Percentiles rank a stretch among this genome's conserved stretches.
Conservation (phyloP, 2,329 filamentous ascomycete species). For the Elsinoe batatas region DNA sequence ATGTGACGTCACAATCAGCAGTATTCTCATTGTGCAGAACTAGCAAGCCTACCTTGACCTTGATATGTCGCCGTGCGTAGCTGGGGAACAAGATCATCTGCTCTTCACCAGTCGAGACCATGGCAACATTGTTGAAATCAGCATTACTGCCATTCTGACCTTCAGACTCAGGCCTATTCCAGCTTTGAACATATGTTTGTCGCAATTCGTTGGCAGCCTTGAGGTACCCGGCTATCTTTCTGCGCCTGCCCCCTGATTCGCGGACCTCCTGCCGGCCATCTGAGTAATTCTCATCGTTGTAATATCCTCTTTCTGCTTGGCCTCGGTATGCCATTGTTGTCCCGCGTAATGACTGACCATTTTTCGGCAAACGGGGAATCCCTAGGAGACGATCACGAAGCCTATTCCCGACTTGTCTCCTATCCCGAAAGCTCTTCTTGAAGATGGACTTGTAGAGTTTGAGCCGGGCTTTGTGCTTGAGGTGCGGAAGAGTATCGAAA, state of each 20-base stretch:
- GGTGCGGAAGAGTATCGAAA: constrained; percentile 61
- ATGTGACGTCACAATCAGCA: constrained; percentile 8
- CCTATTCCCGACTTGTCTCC: constrained; percentile 9
- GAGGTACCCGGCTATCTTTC: constrained; percentile 64
- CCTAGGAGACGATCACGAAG: constrained; percentile 1
- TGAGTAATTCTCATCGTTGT: constrained; percentile 26
- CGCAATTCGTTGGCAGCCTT: constrained; percentile 63
- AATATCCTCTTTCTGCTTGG: constrained; percentile 20
- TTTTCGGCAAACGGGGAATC: constrained; percentile 22
- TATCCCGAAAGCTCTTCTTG: constrained; percentile 43
- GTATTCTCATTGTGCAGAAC: constrained; percentile 19
- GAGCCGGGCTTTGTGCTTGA: constrained; percentile 63
- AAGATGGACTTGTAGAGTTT: constrained; percentile 67
- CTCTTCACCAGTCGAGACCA: constrained; percentile 69
- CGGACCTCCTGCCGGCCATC: constrained; percentile 30
- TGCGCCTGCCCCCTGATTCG: constrained; percentile 62
- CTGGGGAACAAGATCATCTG: constrained; percentile 94
- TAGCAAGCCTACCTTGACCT: constrained; percentile 18
- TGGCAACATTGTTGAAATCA: constrained; percentile 75
- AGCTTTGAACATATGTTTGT: constrained; percentile 53
- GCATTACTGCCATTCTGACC: constrained; percentile 51
- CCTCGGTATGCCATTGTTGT: constrained; percentile 26
- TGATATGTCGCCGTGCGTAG: constrained; percentile 68
- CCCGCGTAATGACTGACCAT: constrained; percentile 23
- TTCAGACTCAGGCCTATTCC: constrained; percentile 34